Evolutionary conservation across 2,329 filamentous ascomycete species (phyloP).

Genomic region (Periconia sp.): DNA sequence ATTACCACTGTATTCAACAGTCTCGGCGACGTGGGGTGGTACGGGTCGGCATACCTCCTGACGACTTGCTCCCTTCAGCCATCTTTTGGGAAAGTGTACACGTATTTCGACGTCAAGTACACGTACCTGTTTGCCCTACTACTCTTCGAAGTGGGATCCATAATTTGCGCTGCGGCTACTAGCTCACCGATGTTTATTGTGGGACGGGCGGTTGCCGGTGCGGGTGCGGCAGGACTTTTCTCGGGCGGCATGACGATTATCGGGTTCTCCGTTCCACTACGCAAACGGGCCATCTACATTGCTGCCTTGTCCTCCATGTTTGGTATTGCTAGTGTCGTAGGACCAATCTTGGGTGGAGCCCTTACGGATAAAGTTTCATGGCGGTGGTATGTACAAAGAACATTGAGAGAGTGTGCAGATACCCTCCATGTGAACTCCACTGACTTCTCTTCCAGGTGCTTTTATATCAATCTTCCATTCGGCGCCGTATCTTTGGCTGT

Average conservation of each 20-base stretch:
- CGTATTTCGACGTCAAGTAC: slow-evolving; percentile 58
- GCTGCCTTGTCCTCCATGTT: slow-evolving; percentile 42
- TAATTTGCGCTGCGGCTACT: slow-evolving; percentile 55
- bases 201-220: slow-evolving; percentile 57
- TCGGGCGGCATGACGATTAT: slow-evolving; percentile 57
- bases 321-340: slow-evolving; percentile 43
- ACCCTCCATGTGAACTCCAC: neutral
- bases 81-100: slow-evolving; percentile 60
- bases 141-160: slow-evolving; percentile 53
- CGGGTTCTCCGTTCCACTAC: slow-evolving; percentile 45
- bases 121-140: slow-evolving; percentile 54
- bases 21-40: slow-evolving; percentile 48
- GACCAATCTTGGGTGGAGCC: slow-evolving; percentile 47
- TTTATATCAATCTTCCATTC: slow-evolving; percentile 49
- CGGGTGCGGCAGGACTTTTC: slow-evolving; percentile 55
- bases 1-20: slow-evolving; percentile 46
- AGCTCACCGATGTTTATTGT: slow-evolving; percentile 57
- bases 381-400: slow-evolving; percentile 29
- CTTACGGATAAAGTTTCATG: slow-evolving; percentile 44
- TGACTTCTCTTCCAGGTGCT: slow-evolving; percentile 11
- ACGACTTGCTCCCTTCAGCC: slow-evolving; percentile 48
- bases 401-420: slow-evolving; percentile 13
- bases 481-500: slow-evolving; percentile 42
- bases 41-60: slow-evolving; percentile 49
- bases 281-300: slow-evolving; percentile 47